phyloP scores from a whole-genome alignment of 106 monocot genomes.

The Dioscorea alata region DNA sequence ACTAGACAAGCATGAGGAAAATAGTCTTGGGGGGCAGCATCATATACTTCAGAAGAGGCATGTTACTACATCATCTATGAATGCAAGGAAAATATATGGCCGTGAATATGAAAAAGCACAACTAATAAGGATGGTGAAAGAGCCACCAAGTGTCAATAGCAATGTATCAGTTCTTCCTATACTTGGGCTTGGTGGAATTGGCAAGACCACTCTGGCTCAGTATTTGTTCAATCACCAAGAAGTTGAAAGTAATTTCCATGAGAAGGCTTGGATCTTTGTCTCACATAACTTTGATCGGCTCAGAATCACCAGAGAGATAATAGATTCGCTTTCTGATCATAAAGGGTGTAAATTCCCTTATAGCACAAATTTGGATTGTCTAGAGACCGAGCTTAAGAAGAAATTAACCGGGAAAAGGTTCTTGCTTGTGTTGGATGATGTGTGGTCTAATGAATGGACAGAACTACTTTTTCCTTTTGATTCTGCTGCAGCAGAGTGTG shows the following conservation, averaged over 20 bases:
- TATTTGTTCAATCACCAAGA: conserved; percentile 7
- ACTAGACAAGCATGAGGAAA: no score
- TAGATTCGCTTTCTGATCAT: not conserved
- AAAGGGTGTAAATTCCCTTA: not conserved
- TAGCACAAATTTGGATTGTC: conserved; percentile 1
- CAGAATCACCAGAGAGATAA: conserved; percentile 10
- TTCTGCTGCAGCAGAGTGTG: conserved; percentile 11
- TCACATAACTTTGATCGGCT: conserved; percentile 13
- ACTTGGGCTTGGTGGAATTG: conserved; percentile 11
- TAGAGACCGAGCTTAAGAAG: conserved; percentile 9
- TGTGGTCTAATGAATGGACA: conserved; percentile 35
- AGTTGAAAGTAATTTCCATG: conserved; percentile 13
- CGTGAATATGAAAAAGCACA: not conserved
- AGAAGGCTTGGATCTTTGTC: conserved; percentile 18
- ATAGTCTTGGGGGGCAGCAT: not conserved
- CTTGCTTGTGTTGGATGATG: conserved; percentile 45
- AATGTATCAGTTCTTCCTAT: conserved; percentile 8
- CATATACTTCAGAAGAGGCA: not conserved
- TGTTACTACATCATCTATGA: not conserved
- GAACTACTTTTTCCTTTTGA: conserved; percentile 2
- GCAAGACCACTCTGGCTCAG: conserved; percentile 26
- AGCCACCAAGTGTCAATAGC: not conserved
- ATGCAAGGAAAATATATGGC: not conserved
- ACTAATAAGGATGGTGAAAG: not conserved
- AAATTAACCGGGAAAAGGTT: conserved; percentile 13